Evolutionary conservation across 768 basidiomycete genomes (phyloP), one percentile per base, ranked within the genome.

Genomic region (Amanita polypyramis): DNA sequence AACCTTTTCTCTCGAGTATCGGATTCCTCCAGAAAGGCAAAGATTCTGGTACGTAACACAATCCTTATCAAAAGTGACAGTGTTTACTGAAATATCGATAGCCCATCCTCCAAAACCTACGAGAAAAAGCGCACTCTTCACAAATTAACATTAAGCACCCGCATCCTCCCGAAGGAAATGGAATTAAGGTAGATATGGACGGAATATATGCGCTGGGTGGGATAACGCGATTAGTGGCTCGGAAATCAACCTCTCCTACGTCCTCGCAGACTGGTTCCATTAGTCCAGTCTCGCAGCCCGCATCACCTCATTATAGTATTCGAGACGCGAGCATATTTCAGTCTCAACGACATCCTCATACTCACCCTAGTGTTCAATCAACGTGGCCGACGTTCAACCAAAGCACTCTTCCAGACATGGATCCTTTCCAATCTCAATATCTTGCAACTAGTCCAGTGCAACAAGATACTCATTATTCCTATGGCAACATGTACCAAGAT

Each of bases 41-140:
- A 79, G 56, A 78, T 84, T 27, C 59, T 84, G 52, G 82, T 80
- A 47, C 45, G 75, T 68, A n/a, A 47, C 21, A 48, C 17, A 15
- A 9, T 36, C 23, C 8, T 15, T 25, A 5, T 42, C 23, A 12
- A 23, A 15, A 25, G 14, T 15, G 12, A 36, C 4, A 25, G 23
- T 29, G 39, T 38, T 48, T 25, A 52, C 35, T n/a, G 21, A 32
- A 41, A 23, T 27, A 9, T 38, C 30, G 44, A 33, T 49, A 84
- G 82, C 80, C 80, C n/a, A 75, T 82, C 20, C 62, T 84, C 10
- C 69, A 69, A 35, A 80, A 76, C 49, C 62, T 82, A 50, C 70
- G 68, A 48, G 75, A 74, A 12, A 70, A 77, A 12, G 80, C 78
- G 44, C 62, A 72, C 61, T 63, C 63, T 52, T 65, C 69, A 49